Evolutionary conservation across 441 rosid genomes (phyloP).

Genomic region (Arabidopsis hybrid): DNA sequence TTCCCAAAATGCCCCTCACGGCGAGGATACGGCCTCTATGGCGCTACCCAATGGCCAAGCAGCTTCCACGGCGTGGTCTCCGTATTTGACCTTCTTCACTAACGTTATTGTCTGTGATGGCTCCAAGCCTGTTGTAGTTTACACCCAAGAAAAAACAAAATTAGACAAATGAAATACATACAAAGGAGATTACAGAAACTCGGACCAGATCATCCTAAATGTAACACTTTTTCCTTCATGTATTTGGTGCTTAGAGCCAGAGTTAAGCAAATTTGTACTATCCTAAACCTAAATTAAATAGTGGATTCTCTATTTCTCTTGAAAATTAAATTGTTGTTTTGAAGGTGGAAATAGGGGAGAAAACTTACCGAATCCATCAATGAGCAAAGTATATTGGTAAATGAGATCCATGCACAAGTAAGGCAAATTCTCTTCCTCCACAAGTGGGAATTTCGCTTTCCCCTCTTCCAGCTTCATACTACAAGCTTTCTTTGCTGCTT

Average conservation of each 20-base stretch:
- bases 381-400: conserved; percentile 84
- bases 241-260: not conserved
- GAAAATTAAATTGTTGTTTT: not conserved
- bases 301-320: not conserved
- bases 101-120: conserved; percentile 83
- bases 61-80: conserved; percentile 74
- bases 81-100: conserved; percentile 80
- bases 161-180: not conserved
- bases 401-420: conserved; percentile 96
- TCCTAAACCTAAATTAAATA: not conserved
- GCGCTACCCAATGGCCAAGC: conserved; percentile 99
- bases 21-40: conserved; percentile 83
- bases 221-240: not conserved
- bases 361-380: conserved; percentile 88
- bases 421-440: conserved; percentile 66
- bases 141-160: not conserved
- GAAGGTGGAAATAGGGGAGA: not conserved
- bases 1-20: conserved; percentile 34
- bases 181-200: not conserved
- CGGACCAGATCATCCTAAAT: not conserved
- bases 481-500: conserved; percentile 88
- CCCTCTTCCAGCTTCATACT: conserved; percentile 69
- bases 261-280: not conserved
- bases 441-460: conserved; percentile 56
- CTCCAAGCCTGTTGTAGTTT: conserved; percentile 61